phyloP scores from a whole-genome alignment of 2,329 filamentous ascomycete species.

The Colletotrichum truncatum region DNA sequence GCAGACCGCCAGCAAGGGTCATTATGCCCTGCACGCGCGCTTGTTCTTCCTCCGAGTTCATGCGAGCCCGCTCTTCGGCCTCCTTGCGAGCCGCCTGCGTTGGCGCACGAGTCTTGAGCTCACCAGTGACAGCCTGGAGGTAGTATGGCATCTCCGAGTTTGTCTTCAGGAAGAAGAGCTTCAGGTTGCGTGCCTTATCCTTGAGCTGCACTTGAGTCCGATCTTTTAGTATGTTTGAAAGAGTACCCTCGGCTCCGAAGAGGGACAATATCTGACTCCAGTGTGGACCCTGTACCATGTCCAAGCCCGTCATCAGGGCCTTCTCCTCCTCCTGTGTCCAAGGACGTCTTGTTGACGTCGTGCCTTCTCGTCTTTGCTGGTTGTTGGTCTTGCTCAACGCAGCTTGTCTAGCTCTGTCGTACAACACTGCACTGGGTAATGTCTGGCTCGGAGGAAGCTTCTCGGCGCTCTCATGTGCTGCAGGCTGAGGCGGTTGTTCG shows the following conservation, averaged over 20 bases:
- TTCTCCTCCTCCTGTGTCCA: constrained; percentile 93
- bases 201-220: constrained; percentile 92
- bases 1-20: constrained; percentile 61
- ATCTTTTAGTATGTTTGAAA: constrained; percentile 86
- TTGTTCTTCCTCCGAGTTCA: constrained; percentile 68
- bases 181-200: constrained; percentile 90
- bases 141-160: constrained; percentile 92
- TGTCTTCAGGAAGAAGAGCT: constrained; percentile 91
- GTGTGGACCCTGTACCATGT: constrained; percentile 88
- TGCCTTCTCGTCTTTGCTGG: constrained; percentile 64
- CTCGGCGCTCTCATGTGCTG: constrained; percentile 43
- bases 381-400: constrained; percentile 65
- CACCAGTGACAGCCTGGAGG: constrained; percentile 86
- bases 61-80: constrained; percentile 69
- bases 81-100: constrained; percentile 76
- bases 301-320: constrained; percentile 87
- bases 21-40: constrained; percentile 69
- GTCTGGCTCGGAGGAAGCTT: constrained; percentile 64
- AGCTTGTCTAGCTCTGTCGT: constrained; percentile 67
- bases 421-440: constrained; percentile 63
- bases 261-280: constrained; percentile 92
- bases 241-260: constrained; percentile 81
- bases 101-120: constrained; percentile 85
- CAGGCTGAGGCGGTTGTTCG: constrained; percentile 35
- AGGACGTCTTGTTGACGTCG: constrained; percentile 74